Base-by-base conservation (phyloP, 1,284 basidiomycete species). In the Sutorius eximius region DNA sequence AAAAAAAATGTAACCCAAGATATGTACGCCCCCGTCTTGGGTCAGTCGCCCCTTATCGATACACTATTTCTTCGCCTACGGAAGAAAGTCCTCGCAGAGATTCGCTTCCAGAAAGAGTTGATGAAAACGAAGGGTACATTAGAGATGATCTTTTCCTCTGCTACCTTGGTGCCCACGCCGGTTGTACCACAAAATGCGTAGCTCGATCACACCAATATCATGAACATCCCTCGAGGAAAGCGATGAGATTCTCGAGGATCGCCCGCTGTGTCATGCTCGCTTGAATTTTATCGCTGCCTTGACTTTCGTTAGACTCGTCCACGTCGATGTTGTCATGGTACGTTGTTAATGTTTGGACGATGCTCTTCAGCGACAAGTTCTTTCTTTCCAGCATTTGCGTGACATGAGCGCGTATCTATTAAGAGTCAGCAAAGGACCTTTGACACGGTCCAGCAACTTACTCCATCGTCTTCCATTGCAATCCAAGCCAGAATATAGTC, bases 391-490 rank as follows among this genome's bases (percentile, higher is more conserved):
- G 76, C 76, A 97, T 87, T 65, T 86, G 82, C 51, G 81, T 72
- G 10, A 86, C 76, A 70, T 97, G 95, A 16, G 76, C 74, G 40
- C 84, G 85, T 52, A 90, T 82, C 91, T 93, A 60, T n/a, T 37
- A 8, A 56, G 12, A 20, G 27, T 69, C 40, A 62, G 63, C 36
- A 38, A 52, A 18, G 41, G 37, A 24, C 12, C 29, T 33, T n/a
- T 22, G 16, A 34, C 43, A 45, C 11, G 5, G 13, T 32, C 33
- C 44, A 48, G 37, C 33, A 33, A 58, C 90, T 57, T 74, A 95
- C 94, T 32, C 95, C 97, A 64, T 99, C 97, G 64, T 99, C 97
- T 74, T 99, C 97, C 94, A 98, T 97, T 54, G 85, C 82, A 29
- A 98, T 73, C 97, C 97, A 99, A 1, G 91, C 95, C 29, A 98